Conservation (phyloP, 2,329 filamentous ascomycete species). For the Thelonectria blattea region DNA sequence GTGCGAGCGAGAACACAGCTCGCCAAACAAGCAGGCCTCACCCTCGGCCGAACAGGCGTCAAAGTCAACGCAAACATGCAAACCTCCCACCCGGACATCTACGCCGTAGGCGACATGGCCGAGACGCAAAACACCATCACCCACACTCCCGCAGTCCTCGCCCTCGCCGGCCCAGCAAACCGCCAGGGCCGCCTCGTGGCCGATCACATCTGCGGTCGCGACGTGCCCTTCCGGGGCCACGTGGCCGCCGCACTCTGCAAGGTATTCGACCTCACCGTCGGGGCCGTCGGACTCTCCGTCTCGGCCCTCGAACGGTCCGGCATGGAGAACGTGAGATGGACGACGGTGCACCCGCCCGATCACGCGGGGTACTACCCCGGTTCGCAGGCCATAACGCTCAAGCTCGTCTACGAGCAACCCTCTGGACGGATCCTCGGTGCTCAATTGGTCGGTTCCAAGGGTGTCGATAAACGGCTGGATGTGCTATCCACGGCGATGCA, state of each 20-base stretch:
- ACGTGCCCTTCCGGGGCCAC: conserved; percentile 15
- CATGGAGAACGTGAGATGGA: conserved; percentile 1
- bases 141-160: not conserved
- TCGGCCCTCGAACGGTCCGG: conserved; percentile 10
- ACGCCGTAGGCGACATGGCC: conserved; percentile 21
- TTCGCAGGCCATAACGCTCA: conserved; percentile 8
- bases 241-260: conserved; percentile 13
- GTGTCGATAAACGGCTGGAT: conserved; percentile 19
- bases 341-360: conserved; percentile 17
- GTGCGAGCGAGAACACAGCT: conserved; percentile 10
- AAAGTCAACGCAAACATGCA: conserved; percentile 18
- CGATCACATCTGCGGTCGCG: conserved; percentile 12
- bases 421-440: conserved; percentile 15
- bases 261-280: conserved; percentile 13
- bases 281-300: conserved; percentile 12
- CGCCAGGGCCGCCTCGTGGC: conserved; percentile 18
- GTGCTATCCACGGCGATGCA: conserved; percentile 19
- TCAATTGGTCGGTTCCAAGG: conserved; percentile 11
- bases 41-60: conserved; percentile 6
- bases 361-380: conserved; percentile 17
- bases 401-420: conserved; percentile 3
- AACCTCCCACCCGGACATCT: conserved; percentile 16
- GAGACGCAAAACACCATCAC: conserved; percentile 12
- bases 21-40: conserved; percentile 7
- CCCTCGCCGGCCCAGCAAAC: conserved; percentile 17